Evolutionary conservation across 2,329 filamentous ascomycete genomes (phyloP).

Genomic region (Hysterium pulicare): DNA sequence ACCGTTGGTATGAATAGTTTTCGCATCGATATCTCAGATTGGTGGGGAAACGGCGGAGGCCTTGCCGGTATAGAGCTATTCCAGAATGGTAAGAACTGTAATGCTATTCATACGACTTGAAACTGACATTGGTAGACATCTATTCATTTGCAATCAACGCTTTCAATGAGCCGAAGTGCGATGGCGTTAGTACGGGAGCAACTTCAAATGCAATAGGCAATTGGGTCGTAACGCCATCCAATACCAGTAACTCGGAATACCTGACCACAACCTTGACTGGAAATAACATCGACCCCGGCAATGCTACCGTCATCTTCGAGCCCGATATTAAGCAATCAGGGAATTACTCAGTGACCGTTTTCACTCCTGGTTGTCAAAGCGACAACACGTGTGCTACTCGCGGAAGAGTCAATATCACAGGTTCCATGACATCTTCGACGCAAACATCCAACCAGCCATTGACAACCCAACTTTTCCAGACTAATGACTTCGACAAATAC

Average conservation of each 20-base stretch:
- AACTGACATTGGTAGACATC: conserved; percentile 53
- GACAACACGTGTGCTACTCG: conserved; percentile 73
- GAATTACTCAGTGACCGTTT: conserved; percentile 87
- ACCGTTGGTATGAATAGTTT: conserved; percentile 87
- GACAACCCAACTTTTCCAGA: conserved; percentile 71
- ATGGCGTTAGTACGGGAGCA: conserved; percentile 60
- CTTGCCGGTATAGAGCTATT: conserved; percentile 84
- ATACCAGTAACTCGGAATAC: conserved; percentile 71
- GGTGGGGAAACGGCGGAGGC: conserved; percentile 82
- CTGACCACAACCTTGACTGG: conserved; percentile 63
- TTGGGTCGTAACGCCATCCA: conserved; percentile 68
- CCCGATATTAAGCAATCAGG: conserved; percentile 86
- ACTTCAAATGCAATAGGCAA: conserved; percentile 65
- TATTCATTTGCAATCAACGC: conserved; percentile 78
- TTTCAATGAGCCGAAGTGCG: conserved; percentile 87
- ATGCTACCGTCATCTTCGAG: conserved; percentile 70
- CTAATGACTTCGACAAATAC: conserved; percentile 95
- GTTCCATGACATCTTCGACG: conserved; percentile 56
- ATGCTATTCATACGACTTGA: background rate
- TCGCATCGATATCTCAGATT: conserved; percentile 78
- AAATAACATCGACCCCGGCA: conserved; percentile 53
- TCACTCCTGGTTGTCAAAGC: conserved; percentile 84
- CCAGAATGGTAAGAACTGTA: conserved; percentile 57
- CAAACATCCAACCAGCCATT: conserved; percentile 42
- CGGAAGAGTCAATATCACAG: conserved; percentile 79